Evolutionary conservation across 169 alveolate genomes (phyloP).

Genomic region (Eimeria maxima): DNA sequence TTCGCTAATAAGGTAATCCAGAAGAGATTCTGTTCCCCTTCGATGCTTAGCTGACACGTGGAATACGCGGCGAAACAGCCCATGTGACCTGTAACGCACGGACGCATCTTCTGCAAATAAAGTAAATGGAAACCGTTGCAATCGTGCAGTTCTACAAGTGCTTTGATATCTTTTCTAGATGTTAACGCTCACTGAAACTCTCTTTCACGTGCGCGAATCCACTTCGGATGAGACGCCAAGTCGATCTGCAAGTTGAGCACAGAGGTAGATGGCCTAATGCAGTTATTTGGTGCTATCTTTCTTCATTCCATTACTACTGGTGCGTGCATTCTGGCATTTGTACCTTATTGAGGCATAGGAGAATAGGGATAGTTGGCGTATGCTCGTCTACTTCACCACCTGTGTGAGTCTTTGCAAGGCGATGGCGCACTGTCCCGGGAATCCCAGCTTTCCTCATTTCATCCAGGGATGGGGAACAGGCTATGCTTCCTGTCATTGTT

Average conservation of each 20-base stretch:
- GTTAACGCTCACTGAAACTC: slow-evolving; percentile 76
- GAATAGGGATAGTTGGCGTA: slow-evolving; percentile 37
- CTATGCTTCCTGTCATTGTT: not conserved
- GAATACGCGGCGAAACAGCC: slow-evolving; percentile 89
- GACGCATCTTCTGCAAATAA: not conserved
- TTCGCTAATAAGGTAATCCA: slow-evolving; percentile 85
- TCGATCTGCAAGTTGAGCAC: slow-evolving; percentile 69
- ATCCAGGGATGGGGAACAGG: slow-evolving; percentile 19
- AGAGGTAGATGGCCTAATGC: not conserved
- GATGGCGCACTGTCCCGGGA: slow-evolving; percentile 47
- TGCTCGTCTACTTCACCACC: slow-evolving; percentile 18
- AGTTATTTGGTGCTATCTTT: not conserved
- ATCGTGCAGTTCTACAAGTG: not conserved
- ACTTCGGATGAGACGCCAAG: slow-evolving; percentile 84
- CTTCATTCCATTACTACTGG: too few species aligned
- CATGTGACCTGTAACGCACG: slow-evolving; percentile 88
- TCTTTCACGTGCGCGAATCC: slow-evolving; percentile 81
- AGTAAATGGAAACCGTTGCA: not conserved
- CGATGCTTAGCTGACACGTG: slow-evolving; percentile 91
- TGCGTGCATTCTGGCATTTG: not conserved
- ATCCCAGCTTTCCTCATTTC: slow-evolving; percentile 74
- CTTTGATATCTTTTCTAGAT: not conserved
- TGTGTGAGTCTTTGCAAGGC: not conserved
- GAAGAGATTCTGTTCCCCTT: slow-evolving; percentile 88
- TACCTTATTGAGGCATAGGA: slow-evolving; percentile 82